These are phyloP conservation scores for Ceratonia siliqua DNA, from an alignment of 306 rosid species.

Conservation along the genomic window DNA sequence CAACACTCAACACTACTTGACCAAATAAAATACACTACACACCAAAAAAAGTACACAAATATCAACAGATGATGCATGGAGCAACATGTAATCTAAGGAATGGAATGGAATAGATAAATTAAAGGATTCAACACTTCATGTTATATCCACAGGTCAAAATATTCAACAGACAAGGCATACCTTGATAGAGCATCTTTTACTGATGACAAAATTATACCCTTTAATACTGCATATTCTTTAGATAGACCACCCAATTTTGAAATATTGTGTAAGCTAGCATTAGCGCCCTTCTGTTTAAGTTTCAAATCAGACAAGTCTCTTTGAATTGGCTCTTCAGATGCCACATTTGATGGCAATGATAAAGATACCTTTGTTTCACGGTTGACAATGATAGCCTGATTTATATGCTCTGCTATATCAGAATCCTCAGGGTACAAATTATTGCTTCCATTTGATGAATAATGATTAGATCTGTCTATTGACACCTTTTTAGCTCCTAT, in stretches of 20 bases:
- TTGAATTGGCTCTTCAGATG: slow-evolving; percentile 43
- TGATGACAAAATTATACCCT: slow-evolving; percentile 66
- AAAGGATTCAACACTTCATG: neutral
- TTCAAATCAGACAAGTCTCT: slow-evolving; percentile 39
- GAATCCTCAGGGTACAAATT: slow-evolving; percentile 39
- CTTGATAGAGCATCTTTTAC: slow-evolving; percentile 55
- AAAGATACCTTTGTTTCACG: slow-evolving; percentile 59
- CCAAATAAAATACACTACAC: slow-evolving; percentile 26
- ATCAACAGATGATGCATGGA: slow-evolving; percentile 24
- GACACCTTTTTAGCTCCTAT: slow-evolving; percentile 48
- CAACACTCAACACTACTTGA: slow-evolving; percentile 10
- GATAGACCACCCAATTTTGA: slow-evolving; percentile 81
- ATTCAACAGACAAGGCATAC: slow-evolving; percentile 48
- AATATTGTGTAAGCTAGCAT: slow-evolving; percentile 31
- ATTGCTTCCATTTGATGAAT: slow-evolving; percentile 37
- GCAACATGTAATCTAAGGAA: slow-evolving; percentile 18
- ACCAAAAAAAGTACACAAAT: too few species aligned
- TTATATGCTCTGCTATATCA: slow-evolving; percentile 32
- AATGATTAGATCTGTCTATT: slow-evolving; percentile 31
- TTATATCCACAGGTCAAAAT: slow-evolving; percentile 10
- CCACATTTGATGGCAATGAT: slow-evolving; percentile 50
- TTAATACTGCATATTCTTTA: slow-evolving; percentile 67
- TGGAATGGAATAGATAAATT: neutral
- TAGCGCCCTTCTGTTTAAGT: slow-evolving; percentile 36
- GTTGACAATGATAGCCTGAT: slow-evolving; percentile 54